phyloP scores from a whole-genome alignment of 2,329 filamentous ascomycete species.

The Trichoderma harzianum region DNA sequence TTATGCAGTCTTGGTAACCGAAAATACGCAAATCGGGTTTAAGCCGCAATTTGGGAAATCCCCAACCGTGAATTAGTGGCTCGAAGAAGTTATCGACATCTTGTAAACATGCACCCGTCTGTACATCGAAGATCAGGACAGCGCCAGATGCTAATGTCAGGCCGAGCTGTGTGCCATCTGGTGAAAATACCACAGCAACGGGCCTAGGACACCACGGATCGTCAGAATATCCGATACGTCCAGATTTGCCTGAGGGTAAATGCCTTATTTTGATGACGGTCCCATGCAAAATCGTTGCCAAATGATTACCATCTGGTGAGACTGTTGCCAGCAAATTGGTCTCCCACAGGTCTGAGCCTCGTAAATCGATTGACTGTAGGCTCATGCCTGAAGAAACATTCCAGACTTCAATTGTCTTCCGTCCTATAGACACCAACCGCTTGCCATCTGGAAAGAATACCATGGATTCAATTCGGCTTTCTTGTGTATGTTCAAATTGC shows the following conservation, averaged over 20 bases:
- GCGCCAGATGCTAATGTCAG: not conserved
- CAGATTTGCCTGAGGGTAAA: not conserved
- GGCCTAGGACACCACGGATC: fast-evolving
- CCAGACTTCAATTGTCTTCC: not conserved
- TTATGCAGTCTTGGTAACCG: not conserved
- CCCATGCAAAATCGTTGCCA: not conserved
- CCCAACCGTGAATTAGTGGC: fast-evolving
- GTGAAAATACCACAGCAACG: not conserved
- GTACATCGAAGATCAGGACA: not conserved
- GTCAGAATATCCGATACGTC: too few relatives aligned
- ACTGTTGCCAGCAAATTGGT: not conserved
- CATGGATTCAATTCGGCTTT: not conserved
- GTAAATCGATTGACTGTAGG: not conserved
- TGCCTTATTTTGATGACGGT: not conserved
- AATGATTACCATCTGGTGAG: not conserved
- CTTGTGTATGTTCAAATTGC: not conserved
- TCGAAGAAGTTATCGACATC: not conserved
- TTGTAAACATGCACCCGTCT: not conserved
- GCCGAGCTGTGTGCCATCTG: not conserved
- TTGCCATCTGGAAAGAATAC: not conserved
- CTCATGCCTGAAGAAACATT: too few relatives aligned
- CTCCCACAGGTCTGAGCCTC: fast-evolving
- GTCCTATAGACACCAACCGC: not conserved
- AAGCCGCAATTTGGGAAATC: not conserved
- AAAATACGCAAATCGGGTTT: not conserved